phyloP scores from a whole-genome alignment of 495 filamentous ascomycete species.

The Podospora australis region DNA sequence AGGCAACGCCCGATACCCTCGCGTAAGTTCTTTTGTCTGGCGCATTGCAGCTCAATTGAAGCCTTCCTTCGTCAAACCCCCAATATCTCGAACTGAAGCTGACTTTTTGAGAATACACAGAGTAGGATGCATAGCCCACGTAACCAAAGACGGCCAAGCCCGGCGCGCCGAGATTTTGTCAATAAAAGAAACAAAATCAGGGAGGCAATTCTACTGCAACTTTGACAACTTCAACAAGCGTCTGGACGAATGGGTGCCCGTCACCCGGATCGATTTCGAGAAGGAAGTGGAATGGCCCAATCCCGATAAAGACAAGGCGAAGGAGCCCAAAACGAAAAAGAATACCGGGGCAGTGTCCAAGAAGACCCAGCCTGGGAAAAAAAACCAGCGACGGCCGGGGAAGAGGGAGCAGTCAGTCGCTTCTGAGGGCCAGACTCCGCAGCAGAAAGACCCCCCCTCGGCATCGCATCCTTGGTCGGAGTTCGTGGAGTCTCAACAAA shows the following conservation, averaged over 20 bases:
- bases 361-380: constrained; percentile 39
- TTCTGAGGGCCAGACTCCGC: constrained; percentile 41
- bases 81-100: neutral
- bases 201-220: constrained; percentile 87
- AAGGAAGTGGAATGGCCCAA: constrained; percentile 54
- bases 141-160: constrained; percentile 64
- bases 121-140: constrained; percentile 46
- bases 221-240: constrained; percentile 99
- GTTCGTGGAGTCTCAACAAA: constrained; percentile 28
- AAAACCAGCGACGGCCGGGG: constrained; percentile 50
- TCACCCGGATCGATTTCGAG: constrained; percentile 70
- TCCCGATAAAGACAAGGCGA: constrained; percentile 50
- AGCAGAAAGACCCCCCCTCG: too few relatives aligned
- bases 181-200: constrained; percentile 76
- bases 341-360: constrained; percentile 32
- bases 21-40: constrained; percentile 52
- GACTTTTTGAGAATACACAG: constrained; percentile 13
- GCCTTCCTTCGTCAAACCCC: too few relatives aligned
- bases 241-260: constrained; percentile 91
- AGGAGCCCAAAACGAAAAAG: constrained; percentile 47
- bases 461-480: constrained; percentile 42
- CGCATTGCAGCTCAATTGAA: too few relatives aligned
- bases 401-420: constrained; percentile 43
- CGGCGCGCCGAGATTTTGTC: constrained; percentile 91
- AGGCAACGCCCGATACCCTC: constrained; percentile 72